Base-by-base conservation (phyloP, 2,329 filamentous ascomycete genomes). In the Trichoderma aggressivum region DNA sequence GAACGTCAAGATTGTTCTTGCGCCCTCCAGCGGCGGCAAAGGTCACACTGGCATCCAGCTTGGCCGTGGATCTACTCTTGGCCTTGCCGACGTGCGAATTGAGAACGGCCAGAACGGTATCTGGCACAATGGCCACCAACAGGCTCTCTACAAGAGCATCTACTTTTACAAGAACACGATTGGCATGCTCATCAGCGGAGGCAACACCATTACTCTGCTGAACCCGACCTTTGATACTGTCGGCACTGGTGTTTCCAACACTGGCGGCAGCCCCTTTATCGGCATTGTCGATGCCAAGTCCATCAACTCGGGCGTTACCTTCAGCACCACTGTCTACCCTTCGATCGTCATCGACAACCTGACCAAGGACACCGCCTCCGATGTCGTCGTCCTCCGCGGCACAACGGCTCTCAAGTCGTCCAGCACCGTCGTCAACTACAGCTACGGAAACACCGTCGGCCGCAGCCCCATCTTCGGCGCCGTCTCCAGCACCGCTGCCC, bases 331-430 rank as follows among this genome's bases (percentile, higher is more conserved):
- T 4, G 76, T 74, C 32, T 79, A 76, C 64, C 82, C 82, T 5
- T 83, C 81, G 11, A 80, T 83, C 73, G 66, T 84, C 10, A 82
- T 84, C 26, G 82, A 84, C 47, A 84, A 84, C 73, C 76, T 84
- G 14, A 77, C 72, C 74, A 83, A 83, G 72, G 82, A 84, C 71
- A 82, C 79, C 43, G 74, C 76, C 71, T 80, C 79, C 24, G 76
- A 81, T 72, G 74, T 84, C 36, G 81, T 79, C 1, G 75, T 80
- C 50, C 75, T 79, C 0, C 78, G 78, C 0, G 76, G 75, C 11
- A 75, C 74, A 7, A 82, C 78, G 0, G 72, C 77, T 8, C 78
- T 84, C 7, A 76, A 76, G 2, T 14, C 72, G 8, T 21, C 64
- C 16, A 76, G 73, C 34, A 77, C 82, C 72, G 78, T 84, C n/a